These are phyloP conservation scores for Cyclotella sp. DNA, from an alignment of 108 stramenopile genomes.

Conservation along the genomic window DNA sequence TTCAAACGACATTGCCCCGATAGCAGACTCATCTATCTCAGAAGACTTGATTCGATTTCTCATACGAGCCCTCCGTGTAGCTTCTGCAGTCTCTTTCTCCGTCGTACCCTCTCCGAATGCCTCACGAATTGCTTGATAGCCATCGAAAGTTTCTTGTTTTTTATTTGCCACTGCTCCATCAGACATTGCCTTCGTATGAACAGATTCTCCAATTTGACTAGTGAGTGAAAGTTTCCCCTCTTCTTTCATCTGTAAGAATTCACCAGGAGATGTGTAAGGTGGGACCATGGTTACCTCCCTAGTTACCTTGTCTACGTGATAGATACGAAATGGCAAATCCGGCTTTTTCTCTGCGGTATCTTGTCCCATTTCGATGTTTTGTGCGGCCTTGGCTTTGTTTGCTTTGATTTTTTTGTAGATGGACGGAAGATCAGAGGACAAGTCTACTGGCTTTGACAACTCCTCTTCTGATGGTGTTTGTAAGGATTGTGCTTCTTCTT, in stretches of 20 bases:
- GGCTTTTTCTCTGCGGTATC: slow-evolving; percentile 47
- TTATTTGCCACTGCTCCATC: slow-evolving; percentile 14
- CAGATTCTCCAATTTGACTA: not conserved
- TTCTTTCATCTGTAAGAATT: slow-evolving; percentile 53
- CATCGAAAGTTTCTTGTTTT: slow-evolving; percentile 70
- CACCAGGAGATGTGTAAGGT: slow-evolving; percentile 78
- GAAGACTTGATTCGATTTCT: slow-evolving; percentile 63
- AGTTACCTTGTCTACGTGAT: slow-evolving; percentile 63
- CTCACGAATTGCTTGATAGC: slow-evolving; percentile 70
- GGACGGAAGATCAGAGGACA: slow-evolving; percentile 44
- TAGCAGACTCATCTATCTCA: slow-evolving; percentile 54
- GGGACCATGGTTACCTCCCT: slow-evolving; percentile 71
- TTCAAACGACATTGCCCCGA: slow-evolving; percentile 34
- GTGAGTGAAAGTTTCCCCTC: slow-evolving; percentile 12
- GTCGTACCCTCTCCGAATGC: slow-evolving; percentile 57
- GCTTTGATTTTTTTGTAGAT: slow-evolving; percentile 63
- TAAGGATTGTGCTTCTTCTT: slow-evolving; percentile 16
- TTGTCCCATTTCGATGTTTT: slow-evolving; percentile 38
- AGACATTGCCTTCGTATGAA: not conserved
- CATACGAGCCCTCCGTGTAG: slow-evolving; percentile 68
- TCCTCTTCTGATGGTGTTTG: not conserved
- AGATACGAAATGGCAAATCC: slow-evolving; percentile 80
- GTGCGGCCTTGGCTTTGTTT: slow-evolving; percentile 61
- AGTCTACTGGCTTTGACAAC: not conserved
- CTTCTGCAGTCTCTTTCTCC: slow-evolving; percentile 63